phyloP scores from a whole-genome alignment of 169 alveolate genomes.

The Eimeria mitis region DNA sequence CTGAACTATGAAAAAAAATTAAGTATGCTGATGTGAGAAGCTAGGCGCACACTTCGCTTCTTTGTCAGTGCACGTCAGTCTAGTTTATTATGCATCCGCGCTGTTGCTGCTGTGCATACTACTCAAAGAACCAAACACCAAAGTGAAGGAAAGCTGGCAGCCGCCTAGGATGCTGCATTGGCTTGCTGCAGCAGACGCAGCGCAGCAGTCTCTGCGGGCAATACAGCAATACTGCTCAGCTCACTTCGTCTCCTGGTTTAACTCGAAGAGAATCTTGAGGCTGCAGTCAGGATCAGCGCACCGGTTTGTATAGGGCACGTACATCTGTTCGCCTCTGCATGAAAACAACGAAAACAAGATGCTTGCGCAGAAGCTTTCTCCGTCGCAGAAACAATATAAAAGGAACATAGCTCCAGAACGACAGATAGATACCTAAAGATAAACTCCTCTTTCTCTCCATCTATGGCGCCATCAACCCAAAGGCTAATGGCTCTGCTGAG shows the following conservation, averaged over 20 bases:
- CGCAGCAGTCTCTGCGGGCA: background rate
- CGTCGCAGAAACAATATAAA: background rate
- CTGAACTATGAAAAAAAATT: background rate
- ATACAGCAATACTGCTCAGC: background rate
- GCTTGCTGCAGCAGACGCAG: background rate
- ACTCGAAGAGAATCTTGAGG: slow-evolving; percentile 29
- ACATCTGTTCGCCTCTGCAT: slow-evolving; percentile 75
- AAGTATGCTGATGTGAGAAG: background rate
- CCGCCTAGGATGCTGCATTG: background rate
- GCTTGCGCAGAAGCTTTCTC: background rate
- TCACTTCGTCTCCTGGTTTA: slow-evolving; percentile 62
- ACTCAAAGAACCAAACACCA: background rate
- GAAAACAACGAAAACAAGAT: background rate
- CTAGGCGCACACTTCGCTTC: background rate
- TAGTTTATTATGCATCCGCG: background rate
- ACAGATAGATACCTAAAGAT: background rate
- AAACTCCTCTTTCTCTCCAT: background rate
- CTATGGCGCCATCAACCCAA: background rate
- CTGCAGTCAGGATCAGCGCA: slow-evolving; percentile 78
- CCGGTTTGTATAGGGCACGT: slow-evolving; percentile 42
- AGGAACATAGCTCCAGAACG: background rate
- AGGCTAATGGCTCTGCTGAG: background rate
- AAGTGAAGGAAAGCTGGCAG: background rate
- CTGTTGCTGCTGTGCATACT: background rate
- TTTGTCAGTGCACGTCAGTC: background rate